phyloP scores from a whole-genome alignment of 2,329 filamentous ascomycete species.

The Aspergillus sojae region DNA sequence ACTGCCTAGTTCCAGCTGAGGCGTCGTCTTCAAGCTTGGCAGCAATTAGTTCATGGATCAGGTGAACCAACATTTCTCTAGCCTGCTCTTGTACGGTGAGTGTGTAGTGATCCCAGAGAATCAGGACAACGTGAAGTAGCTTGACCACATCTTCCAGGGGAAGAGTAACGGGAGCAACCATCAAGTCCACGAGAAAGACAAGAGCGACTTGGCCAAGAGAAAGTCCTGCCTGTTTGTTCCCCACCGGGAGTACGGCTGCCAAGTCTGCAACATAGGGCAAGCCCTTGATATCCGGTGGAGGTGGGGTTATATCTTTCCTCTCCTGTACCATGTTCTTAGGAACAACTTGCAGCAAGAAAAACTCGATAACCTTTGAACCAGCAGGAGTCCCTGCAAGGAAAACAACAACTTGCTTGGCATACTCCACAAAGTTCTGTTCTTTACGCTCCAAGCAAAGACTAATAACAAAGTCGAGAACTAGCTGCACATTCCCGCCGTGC shows the following conservation, averaged over 20 bases:
- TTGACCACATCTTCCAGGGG: slow-evolving; percentile 78
- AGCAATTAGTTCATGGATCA: slow-evolving; percentile 94
- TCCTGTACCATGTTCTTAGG: slow-evolving; percentile 97
- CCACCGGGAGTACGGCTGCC: slow-evolving; percentile 74
- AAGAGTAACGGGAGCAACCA: slow-evolving; percentile 87
- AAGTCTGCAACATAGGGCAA: slow-evolving; percentile 91
- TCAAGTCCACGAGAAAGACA: slow-evolving; percentile 91
- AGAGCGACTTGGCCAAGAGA: slow-evolving; percentile 91
- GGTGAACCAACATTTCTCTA: slow-evolving; percentile 94
- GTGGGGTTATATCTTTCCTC: slow-evolving; percentile 70
- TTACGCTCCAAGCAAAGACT: slow-evolving; percentile 86
- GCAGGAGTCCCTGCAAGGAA: slow-evolving; percentile 85
- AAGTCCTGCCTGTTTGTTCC: slow-evolving; percentile 88
- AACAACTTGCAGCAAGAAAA: slow-evolving; percentile 84
- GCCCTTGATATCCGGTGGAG: slow-evolving; percentile 68
- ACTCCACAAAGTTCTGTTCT: slow-evolving; percentile 97
- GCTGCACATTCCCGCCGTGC: slow-evolving; percentile 87
- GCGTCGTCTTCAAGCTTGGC: slow-evolving; percentile 72
- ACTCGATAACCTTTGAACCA: slow-evolving; percentile 90
- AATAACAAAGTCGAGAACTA: slow-evolving; percentile 96
- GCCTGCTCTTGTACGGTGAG: slow-evolving; percentile 94
- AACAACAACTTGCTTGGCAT: slow-evolving; percentile 96
- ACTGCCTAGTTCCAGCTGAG: slow-evolving; percentile 67
- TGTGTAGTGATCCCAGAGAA: slow-evolving; percentile 97
- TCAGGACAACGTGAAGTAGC: slow-evolving; percentile 85